A percentile compares a stretch with the other conserved stretches of the same genome.
Conservation (phyloP, 2,329 filamentous ascomycete species). For the Cytospora paraplurivora region DNA sequence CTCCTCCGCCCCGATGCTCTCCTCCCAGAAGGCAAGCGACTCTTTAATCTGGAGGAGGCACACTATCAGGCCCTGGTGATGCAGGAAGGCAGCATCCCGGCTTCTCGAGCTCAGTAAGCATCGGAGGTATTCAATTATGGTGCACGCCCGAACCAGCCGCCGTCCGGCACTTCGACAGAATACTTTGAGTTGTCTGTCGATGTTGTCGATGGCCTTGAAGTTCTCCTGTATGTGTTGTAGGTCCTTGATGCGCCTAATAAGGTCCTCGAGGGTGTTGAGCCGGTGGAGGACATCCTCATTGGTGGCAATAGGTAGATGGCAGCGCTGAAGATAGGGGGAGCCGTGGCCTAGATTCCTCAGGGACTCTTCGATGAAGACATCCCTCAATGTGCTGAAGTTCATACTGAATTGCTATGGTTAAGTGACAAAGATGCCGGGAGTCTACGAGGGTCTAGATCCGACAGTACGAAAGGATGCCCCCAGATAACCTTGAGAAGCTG, state of each 20-base stretch:
- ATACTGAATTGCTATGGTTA: slow-evolving; percentile 5
- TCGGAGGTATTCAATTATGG: slow-evolving; percentile 10
- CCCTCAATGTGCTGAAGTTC: slow-evolving; percentile 25
- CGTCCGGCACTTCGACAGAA: slow-evolving; percentile 23
- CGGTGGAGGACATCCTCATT: slow-evolving; percentile 18
- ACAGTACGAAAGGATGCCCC: background rate
- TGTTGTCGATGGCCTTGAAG: slow-evolving; percentile 2
- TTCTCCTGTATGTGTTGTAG: slow-evolving; percentile 21
- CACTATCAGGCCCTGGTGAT: slow-evolving; percentile 9
- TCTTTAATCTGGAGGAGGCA: slow-evolving; percentile 21
- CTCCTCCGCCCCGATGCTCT: slow-evolving; percentile 18
- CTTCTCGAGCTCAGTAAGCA: background rate
- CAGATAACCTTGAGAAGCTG: background rate
- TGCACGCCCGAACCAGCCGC: slow-evolving; percentile 17
- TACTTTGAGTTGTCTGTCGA: slow-evolving; percentile 14
- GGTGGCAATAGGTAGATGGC: slow-evolving; percentile 6
- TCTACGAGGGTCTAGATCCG: slow-evolving; percentile 13
- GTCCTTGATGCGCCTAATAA: slow-evolving; percentile 3
- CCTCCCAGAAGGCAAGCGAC: slow-evolving; percentile 23
- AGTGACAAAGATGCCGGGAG: background rate
- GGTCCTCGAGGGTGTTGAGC: slow-evolving; percentile 14
- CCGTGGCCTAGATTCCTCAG: slow-evolving; percentile 16
- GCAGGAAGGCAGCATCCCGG: slow-evolving; percentile 10
- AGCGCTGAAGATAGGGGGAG: background rate
- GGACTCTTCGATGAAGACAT: slow-evolving; percentile 19